Evolutionary conservation across 2,329 filamentous ascomycete genomes (phyloP).

Genomic region (Stagonosporopsis vannaccii): DNA sequence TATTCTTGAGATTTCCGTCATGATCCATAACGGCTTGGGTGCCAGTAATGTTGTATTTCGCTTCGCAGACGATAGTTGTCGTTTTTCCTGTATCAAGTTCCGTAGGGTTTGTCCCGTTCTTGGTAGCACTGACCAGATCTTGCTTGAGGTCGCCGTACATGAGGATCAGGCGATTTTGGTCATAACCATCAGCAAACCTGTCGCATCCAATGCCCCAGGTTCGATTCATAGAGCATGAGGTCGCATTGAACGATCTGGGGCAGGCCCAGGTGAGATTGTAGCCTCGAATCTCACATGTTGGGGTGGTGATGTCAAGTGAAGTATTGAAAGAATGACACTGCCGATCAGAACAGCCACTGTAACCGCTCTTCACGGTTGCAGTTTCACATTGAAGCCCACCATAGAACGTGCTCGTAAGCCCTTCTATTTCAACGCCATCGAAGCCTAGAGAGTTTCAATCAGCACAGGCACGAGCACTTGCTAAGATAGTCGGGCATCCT

Average conservation of each 20-base stretch:
- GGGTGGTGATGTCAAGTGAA: neutral
- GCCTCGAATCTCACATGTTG: neutral
- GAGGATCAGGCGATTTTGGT: neutral
- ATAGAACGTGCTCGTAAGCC: neutral
- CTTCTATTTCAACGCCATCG: neutral
- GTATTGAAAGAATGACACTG: neutral
- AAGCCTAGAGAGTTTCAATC: neutral
- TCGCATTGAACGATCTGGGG: neutral
- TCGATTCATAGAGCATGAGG: neutral
- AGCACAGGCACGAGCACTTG: neutral
- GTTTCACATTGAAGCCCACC: neutral
- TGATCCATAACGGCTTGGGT: neutral
- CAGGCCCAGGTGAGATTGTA: neutral
- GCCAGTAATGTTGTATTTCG: slow-evolving; percentile 2
- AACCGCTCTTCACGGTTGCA: neutral
- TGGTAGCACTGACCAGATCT: neutral
- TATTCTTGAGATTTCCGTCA: neutral
- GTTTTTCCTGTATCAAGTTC: neutral
- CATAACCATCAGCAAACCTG: neutral
- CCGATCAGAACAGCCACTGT: neutral
- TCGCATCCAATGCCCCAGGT: neutral
- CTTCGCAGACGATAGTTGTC: neutral
- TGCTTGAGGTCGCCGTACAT: neutral
- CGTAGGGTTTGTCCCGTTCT: neutral
- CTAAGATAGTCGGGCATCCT: neutral